Base-by-base conservation (phyloP, 805 yeast species). In the Ogataea paraovalis region DNA sequence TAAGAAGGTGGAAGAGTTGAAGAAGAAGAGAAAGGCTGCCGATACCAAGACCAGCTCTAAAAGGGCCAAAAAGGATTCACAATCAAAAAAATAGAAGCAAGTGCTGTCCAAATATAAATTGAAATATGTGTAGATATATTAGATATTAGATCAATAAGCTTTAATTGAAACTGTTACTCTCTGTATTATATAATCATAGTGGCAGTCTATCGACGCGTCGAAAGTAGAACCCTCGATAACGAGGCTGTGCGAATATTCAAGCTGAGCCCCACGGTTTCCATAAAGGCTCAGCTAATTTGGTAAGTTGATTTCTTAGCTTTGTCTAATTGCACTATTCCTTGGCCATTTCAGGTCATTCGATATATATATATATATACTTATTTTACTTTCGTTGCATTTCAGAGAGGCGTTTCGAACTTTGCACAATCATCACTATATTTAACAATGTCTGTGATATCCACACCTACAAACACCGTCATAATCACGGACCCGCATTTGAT, bases 1-100 rank as follows among this genome's bases (percentile, higher is more conserved):
- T 50, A 73, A 71, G 50, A 65, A 69, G 47, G 70, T 72, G 14
- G 56, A 54, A 47, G 53, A 52, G 40, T 43, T 49, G 40, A 54
- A 49, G 42, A 58, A 54, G 53, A 53, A 47, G 46, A 39, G 36
- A 39, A 46, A 44, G 10, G 45, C 27, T 36, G 45, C 43, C 8
- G 30, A 22, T 13, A 30, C 20, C 4, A 16, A 14, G 6, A 16
- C 20, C 13, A 38, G 10, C 27, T 14, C 27, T 8, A 18, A 28
- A 14, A 30, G 34, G 16, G 34, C 34, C 14, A 38, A 19, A n/a
- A 43, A 43, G 28, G 50, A 45, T 28, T 39, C 42, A 8, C 45
- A 43, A 18, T 38, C 16, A 5, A 21, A 38, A 4, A 14, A 30
- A 14, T 30, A 14, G 12, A 30, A 14, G 10, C 10, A 25, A 25